These are phyloP conservation scores for Cyamopsis tetragonoloba DNA, from an alignment of 306 rosid species.

Conservation along the genomic window DNA sequence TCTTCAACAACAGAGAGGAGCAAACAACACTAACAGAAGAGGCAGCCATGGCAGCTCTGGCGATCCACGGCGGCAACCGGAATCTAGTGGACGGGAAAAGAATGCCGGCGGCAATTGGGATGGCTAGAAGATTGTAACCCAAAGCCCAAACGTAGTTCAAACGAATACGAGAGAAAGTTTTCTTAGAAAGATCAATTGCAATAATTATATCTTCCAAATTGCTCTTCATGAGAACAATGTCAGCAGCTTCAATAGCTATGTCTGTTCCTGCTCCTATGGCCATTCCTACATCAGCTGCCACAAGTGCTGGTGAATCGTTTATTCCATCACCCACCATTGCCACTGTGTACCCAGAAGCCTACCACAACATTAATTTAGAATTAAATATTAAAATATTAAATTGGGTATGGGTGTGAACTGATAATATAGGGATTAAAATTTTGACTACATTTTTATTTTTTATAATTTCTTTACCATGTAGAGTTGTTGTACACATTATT, in stretches of 20 bases:
- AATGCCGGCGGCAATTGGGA: constrained; percentile 72
- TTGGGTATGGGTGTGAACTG: no score
- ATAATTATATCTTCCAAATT: constrained; percentile 75
- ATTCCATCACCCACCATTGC: constrained; percentile 95
- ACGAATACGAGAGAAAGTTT: constrained; percentile 60
- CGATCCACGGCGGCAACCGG: constrained; percentile 86
- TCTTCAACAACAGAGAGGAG: constrained; percentile 66
- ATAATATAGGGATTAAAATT: no score
- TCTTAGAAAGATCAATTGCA: constrained; percentile 74
- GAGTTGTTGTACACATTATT: no score
- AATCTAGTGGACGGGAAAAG: constrained; percentile 60
- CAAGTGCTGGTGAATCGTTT: constrained; percentile 84
- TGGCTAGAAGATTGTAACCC: constrained; percentile 69
- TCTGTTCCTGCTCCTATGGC: constrained; percentile 90
- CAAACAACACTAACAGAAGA: constrained; percentile 89
- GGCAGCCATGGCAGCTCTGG: constrained; percentile 96
- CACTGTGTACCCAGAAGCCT: constrained; percentile 55
- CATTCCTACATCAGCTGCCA: constrained; percentile 81
- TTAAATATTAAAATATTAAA: neutral
- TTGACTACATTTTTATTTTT: no score
- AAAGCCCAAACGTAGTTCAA: constrained; percentile 80
- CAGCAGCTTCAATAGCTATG: constrained; percentile 92
- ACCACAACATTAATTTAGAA: neutral
- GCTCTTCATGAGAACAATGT: constrained; percentile 79
- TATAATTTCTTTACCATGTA: no score